Evolutionary conservation across 1,284 basidiomycete species (phyloP).

Genomic region (Ceratobasidium sp.): DNA sequence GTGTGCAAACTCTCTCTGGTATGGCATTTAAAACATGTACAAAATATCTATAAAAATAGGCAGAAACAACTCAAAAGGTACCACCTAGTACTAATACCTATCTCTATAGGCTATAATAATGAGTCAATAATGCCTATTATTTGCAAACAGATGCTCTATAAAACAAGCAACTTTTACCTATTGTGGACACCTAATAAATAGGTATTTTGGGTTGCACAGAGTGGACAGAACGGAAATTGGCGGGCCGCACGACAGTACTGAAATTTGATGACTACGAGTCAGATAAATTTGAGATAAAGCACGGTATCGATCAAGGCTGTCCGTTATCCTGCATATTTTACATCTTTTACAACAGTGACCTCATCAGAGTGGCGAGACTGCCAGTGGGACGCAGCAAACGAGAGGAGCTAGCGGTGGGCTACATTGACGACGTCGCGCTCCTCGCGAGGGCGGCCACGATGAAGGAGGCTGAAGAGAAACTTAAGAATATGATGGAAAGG

Average conservation of each 20-base stretch:
- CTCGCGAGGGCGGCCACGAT: slow-evolving; percentile 7
- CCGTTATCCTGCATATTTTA: slow-evolving; percentile 46
- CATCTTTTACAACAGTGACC: slow-evolving; percentile 9
- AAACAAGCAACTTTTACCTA: too few species aligned
- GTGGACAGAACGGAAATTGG: slow-evolving; percentile 44
- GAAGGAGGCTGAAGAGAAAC: neutral
- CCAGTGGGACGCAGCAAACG: neutral
- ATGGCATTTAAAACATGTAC: too few species aligned
- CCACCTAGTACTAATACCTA: too few species aligned
- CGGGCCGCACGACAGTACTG: neutral
- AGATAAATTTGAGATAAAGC: slow-evolving; percentile 45
- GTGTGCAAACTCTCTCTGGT: too few species aligned
- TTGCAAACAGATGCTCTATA: too few species aligned
- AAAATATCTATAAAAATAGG: too few species aligned
- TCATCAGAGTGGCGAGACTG: neutral
- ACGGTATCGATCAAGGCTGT: slow-evolving; percentile 51
- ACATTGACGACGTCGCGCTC: slow-evolving; percentile 36
- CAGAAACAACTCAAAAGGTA: too few species aligned
- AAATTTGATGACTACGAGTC: slow-evolving; percentile 18
- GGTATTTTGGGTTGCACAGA: too few species aligned
- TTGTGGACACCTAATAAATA: too few species aligned
- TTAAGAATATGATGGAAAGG: slow-evolving; percentile 17
- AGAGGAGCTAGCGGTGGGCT: slow-evolving; percentile 21
- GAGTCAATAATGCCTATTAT: too few species aligned
- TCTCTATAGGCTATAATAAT: too few species aligned